phyloP scores from a whole-genome alignment of 176 grass and related monocot species.

The Oryza meridionalis region DNA sequence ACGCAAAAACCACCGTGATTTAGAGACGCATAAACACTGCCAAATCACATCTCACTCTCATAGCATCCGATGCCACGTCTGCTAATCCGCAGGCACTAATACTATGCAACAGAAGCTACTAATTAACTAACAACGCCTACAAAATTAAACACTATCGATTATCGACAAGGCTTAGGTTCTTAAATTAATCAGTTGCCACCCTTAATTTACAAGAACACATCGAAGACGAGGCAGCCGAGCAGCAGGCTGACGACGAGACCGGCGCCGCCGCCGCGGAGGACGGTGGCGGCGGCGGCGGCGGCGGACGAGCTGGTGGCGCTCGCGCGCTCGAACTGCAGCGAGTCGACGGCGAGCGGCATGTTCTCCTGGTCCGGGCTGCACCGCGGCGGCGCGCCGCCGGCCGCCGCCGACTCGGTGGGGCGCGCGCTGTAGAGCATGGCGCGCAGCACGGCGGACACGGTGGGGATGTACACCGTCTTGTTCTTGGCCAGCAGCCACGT shows the following conservation, averaged over 20 bases:
- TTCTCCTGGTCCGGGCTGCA: slow-evolving; percentile 96
- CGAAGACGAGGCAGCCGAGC: slow-evolving; percentile 29
- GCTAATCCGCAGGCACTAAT: background rate
- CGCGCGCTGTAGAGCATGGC: slow-evolving; percentile 82
- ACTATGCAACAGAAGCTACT: slow-evolving; percentile 43
- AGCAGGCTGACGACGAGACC: slow-evolving; percentile 32
- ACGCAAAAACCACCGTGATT: background rate
- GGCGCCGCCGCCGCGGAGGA: background rate
- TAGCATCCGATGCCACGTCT: background rate
- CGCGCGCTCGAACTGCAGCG: slow-evolving; percentile 79
- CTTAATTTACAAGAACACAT: slow-evolving; percentile 19
- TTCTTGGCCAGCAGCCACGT: slow-evolving; percentile 94
- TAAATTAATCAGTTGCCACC: background rate
- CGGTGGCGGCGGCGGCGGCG: background rate
- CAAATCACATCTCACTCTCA: background rate
- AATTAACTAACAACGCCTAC: slow-evolving; percentile 22
- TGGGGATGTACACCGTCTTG: slow-evolving; percentile 93
- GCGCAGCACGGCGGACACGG: slow-evolving; percentile 94
- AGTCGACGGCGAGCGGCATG: slow-evolving; percentile 98
- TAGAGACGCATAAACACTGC: background rate
- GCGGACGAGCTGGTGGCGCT: slow-evolving; percentile 32
- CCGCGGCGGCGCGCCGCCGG: slow-evolving; percentile 16
- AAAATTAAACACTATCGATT: slow-evolving; percentile 27
- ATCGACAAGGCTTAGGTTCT: slow-evolving; percentile 43
- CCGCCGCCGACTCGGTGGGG: slow-evolving; percentile 44